Percentiles rank a stretch among this genome's conserved stretches.
Evolutionary conservation across 2,329 filamentous ascomycete genomes (phyloP).

Genomic region (Exophiala sp.): DNA sequence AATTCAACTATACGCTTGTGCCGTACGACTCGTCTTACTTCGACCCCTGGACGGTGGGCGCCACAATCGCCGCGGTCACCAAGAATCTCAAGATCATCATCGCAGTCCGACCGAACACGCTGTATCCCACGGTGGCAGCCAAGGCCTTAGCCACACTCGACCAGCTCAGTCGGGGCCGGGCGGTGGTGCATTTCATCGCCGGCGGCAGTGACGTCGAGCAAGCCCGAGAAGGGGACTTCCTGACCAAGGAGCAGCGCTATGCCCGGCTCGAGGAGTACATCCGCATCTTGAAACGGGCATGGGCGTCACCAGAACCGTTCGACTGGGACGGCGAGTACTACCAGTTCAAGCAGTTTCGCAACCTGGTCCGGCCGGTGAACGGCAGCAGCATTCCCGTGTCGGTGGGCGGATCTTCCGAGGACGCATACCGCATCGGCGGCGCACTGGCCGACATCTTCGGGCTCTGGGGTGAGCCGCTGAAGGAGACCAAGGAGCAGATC

Average conservation of each 20-base stretch:
- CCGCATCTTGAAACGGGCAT: slow-evolving; percentile 54
- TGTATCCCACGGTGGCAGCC: slow-evolving; percentile 58
- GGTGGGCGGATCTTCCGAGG: slow-evolving; percentile 67
- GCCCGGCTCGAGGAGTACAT: slow-evolving; percentile 57
- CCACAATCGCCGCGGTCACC: slow-evolving; percentile 52
- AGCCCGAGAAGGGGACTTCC: slow-evolving; percentile 55
- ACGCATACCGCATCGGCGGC: slow-evolving; percentile 64
- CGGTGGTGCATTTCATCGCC: slow-evolving; percentile 59
- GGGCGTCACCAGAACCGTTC: slow-evolving; percentile 52
- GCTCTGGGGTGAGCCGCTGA: slow-evolving; percentile 58
- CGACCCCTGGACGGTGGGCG: slow-evolving; percentile 55
- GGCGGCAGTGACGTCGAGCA: slow-evolving; percentile 57
- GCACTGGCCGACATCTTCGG: slow-evolving; percentile 57
- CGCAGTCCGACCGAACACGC: slow-evolving; percentile 55
- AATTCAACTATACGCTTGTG: slow-evolving; percentile 57
- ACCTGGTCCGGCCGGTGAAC: slow-evolving; percentile 49
- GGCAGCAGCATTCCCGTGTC: slow-evolving; percentile 69
- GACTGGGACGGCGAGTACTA: slow-evolving; percentile 58
- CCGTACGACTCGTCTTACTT: slow-evolving; percentile 53
- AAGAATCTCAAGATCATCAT: slow-evolving; percentile 58
- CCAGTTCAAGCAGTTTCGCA: slow-evolving; percentile 54
- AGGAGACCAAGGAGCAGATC: slow-evolving; percentile 59
- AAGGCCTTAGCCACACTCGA: slow-evolving; percentile 58
- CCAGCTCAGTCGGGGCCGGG: slow-evolving; percentile 53
- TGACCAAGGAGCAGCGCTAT: slow-evolving; percentile 54